Percentiles rank a stretch among this genome's conserved stretches.
Conservation (phyloP, 495 filamentous ascomycete genomes). For the Neurospora sp. region DNA sequence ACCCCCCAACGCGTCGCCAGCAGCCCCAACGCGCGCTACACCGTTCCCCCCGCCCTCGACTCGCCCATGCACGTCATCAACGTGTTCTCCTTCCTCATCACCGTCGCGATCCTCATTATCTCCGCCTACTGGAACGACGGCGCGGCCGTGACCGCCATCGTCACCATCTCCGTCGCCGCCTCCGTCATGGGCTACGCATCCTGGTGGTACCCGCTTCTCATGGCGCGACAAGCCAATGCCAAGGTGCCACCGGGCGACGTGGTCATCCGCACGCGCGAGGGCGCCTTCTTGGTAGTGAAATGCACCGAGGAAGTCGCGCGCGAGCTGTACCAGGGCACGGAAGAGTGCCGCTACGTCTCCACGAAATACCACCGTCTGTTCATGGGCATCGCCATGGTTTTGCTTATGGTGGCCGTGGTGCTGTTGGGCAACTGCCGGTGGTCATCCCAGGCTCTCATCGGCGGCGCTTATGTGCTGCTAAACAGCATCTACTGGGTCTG, state of each 20-base stretch:
- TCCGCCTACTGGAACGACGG: constrained; percentile 38
- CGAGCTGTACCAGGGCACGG: constrained; percentile 53
- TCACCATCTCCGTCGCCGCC: constrained; percentile 34
- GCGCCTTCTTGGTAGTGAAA: constrained; percentile 49
- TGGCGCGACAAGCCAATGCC: constrained; percentile 34
- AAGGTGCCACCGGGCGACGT: constrained; percentile 49
- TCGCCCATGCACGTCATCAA: constrained; percentile 45
- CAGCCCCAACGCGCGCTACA: constrained; percentile 20
- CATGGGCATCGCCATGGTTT: constrained; percentile 46
- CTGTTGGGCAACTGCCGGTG: constrained; percentile 52
- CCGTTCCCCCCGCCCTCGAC: constrained; percentile 34
- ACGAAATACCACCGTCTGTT: constrained; percentile 36
- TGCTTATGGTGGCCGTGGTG: constrained; percentile 53
- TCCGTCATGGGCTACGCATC: constrained; percentile 43
- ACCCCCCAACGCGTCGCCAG: constrained; percentile 4
- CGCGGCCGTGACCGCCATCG: constrained; percentile 39
- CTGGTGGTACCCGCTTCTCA: constrained; percentile 44
- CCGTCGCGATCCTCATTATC: constrained; percentile 31
- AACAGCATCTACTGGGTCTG: constrained; percentile 52
- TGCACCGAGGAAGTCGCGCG: constrained; percentile 55
- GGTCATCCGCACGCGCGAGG: constrained; percentile 49
- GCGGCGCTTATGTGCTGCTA: constrained; percentile 44
- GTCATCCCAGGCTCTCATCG: constrained; percentile 48
- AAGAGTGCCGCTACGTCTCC: constrained; percentile 39
- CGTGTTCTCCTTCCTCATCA: constrained; percentile 38